A percentile compares a stretch with the other conserved stretches of the same genome.
phyloP scores from a whole-genome alignment of 306 rosid genomes.

The Corylus heterophylla region DNA sequence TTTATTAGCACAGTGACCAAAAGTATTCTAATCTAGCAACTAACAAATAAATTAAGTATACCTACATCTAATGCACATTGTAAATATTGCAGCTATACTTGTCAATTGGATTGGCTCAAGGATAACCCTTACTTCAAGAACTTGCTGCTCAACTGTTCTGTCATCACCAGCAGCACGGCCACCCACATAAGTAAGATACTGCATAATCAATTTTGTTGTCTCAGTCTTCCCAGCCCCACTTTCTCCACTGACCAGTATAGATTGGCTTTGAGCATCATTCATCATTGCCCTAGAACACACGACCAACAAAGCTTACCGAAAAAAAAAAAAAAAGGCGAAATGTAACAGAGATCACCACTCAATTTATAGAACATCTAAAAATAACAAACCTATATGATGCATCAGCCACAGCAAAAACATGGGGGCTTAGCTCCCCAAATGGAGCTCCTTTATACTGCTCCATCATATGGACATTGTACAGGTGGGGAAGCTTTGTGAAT shows the following conservation, averaged over 20 bases:
- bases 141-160: constrained; percentile 96
- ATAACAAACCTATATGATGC: constrained; percentile 78
- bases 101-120: constrained; percentile 18
- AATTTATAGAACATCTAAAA: constrained; percentile 14
- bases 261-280: constrained; percentile 81
- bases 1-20: background rate
- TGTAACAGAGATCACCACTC: constrained; percentile 12
- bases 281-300: constrained; percentile 86
- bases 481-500: constrained; percentile 95
- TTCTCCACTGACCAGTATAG: constrained; percentile 97
- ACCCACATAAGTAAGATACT: constrained; percentile 95
- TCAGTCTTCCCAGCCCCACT: constrained; percentile 99
- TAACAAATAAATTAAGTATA: constrained; percentile 8
- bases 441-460: constrained; percentile 95
- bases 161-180: constrained; percentile 85
- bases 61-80: constrained; percentile 2
- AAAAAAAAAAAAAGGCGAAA: constrained; percentile 13
- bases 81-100: background rate
- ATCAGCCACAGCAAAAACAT: constrained; percentile 97
- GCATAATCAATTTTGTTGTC: constrained; percentile 97
- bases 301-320: constrained; percentile 41
- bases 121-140: constrained; percentile 82
- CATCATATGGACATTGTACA: constrained; percentile 92
- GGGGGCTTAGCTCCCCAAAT: constrained; percentile 95
- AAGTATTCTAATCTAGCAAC: constrained; percentile 1